phyloP scores from a whole-genome alignment of 179 eudicot species.

The Gypsophila paniculata region DNA sequence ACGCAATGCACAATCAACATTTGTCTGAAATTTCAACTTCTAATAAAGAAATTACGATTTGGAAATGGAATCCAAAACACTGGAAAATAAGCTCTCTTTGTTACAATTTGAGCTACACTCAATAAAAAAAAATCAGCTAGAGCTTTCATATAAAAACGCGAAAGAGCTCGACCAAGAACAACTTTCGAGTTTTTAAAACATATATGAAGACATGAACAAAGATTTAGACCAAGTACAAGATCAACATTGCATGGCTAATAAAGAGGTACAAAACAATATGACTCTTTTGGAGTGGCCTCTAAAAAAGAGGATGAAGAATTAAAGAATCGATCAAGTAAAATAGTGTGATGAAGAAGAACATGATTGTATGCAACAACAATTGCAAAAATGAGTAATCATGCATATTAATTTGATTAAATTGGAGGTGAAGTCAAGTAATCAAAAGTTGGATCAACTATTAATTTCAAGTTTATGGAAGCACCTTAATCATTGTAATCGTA shows the following conservation, averaged over 20 bases:
- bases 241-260: constrained; percentile 4
- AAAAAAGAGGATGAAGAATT: constrained; percentile 15
- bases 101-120: background rate
- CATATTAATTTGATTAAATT: constrained; percentile 10
- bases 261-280: background rate
- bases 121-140: background rate
- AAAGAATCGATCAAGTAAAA: constrained; percentile 1
- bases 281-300: constrained; percentile 2
- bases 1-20: background rate
- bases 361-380: background rate
- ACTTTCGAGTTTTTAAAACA: background rate
- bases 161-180: constrained; percentile 20
- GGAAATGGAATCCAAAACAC: background rate
- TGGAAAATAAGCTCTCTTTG: constrained; percentile 8
- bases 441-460: background rate
- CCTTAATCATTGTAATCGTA: background rate
- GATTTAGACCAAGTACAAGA: background rate
- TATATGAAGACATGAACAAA: background rate
- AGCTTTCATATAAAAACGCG: constrained; percentile 7
- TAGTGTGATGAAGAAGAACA: constrained; percentile 3
- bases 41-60: background rate
- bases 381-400: constrained; percentile 7
- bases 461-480: background rate
- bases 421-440: constrained; percentile 8
- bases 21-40: too few species aligned